phyloP scores from a whole-genome alignment of 2,329 filamentous ascomycete species.

The Aureobasidium sp. region DNA sequence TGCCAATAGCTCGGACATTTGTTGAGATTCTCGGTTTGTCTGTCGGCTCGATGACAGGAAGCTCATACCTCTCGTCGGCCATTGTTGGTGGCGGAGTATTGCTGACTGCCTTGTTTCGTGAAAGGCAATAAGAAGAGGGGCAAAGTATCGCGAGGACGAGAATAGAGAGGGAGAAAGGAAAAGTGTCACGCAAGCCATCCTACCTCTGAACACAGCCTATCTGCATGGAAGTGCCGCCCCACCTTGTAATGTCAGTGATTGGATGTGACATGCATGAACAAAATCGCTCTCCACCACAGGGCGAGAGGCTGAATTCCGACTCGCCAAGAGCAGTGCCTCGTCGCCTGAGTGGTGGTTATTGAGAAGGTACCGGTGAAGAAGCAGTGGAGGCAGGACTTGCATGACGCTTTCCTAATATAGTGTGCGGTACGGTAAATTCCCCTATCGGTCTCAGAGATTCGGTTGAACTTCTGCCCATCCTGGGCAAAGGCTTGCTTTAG shows the following conservation, averaged over 20 bases:
- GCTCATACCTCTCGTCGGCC: constrained; percentile 2
- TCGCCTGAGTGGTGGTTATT: neutral
- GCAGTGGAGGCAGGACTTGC: neutral
- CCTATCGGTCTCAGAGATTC: neutral
- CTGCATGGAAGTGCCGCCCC: constrained; percentile 2
- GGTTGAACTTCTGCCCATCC: neutral
- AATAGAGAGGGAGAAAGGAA: neutral
- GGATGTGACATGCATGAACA: neutral
- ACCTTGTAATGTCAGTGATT: neutral
- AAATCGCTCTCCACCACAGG: neutral
- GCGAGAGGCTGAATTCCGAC: neutral
- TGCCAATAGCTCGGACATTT: neutral
- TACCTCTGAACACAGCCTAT: neutral
- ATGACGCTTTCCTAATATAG: constrained; percentile 8
- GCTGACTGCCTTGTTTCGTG: neutral
- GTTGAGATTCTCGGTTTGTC: constrained; percentile 4
- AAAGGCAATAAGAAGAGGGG: neutral
- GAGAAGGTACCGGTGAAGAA: constrained; percentile 6
- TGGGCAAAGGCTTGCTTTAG: constrained; percentile 8
- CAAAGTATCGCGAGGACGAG: neutral
- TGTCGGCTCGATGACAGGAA: neutral
- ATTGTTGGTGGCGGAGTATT: neutral
- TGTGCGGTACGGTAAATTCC: neutral
- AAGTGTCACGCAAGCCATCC: neutral
- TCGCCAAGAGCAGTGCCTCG: constrained; percentile 13